A percentile compares a stretch with the other conserved stretches of the same genome.
Conservation (phyloP, 768 basidiomycete genomes). For the Panaeolus papilionaceus region DNA sequence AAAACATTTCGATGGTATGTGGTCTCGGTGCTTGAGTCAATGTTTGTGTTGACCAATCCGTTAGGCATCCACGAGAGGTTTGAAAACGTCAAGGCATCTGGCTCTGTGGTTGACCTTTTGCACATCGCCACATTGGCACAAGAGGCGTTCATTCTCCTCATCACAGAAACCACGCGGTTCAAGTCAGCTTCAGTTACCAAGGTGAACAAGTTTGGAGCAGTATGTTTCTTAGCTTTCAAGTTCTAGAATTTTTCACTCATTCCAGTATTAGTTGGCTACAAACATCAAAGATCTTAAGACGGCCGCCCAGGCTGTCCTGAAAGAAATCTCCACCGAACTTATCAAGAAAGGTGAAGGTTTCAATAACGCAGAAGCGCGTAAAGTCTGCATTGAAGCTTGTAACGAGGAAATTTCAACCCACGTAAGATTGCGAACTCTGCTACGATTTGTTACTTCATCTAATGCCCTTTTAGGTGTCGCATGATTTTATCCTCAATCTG, state of each 20-base stretch:
- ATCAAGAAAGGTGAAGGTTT: conserved; percentile 57
- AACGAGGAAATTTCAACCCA: conserved; percentile 38
- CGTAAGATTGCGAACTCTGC: conserved; percentile 31
- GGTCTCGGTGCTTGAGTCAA: not conserved
- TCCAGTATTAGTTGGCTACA: conserved; percentile 58
- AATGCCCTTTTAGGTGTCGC: conserved; percentile 61
- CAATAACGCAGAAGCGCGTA: conserved; percentile 57
- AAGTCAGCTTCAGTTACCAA: conserved; percentile 73
- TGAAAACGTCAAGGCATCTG: conserved; percentile 43
- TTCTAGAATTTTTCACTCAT: conserved; percentile 17
- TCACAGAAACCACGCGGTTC: conserved; percentile 75
- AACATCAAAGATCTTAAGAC: conserved; percentile 68
- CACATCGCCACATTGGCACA: conserved; percentile 78
- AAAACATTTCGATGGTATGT: conserved; percentile 68
- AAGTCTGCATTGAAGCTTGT: conserved; percentile 58
- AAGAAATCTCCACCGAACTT: conserved; percentile 62
- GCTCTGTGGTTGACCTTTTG: conserved; percentile 61
- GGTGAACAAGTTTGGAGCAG: conserved; percentile 73
- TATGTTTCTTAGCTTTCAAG: conserved; percentile 40
- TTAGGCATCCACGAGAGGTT: conserved; percentile 65
- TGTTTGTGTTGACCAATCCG: not conserved
- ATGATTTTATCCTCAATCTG: conserved; percentile 65
- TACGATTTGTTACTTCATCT: conserved; percentile 17
- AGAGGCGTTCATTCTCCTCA: conserved; percentile 79
- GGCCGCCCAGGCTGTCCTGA: conserved; percentile 56